Evolutionary conservation across 2,329 filamentous ascomycete species (phyloP).

Genomic region (Teratosphaeria nubilosa): DNA sequence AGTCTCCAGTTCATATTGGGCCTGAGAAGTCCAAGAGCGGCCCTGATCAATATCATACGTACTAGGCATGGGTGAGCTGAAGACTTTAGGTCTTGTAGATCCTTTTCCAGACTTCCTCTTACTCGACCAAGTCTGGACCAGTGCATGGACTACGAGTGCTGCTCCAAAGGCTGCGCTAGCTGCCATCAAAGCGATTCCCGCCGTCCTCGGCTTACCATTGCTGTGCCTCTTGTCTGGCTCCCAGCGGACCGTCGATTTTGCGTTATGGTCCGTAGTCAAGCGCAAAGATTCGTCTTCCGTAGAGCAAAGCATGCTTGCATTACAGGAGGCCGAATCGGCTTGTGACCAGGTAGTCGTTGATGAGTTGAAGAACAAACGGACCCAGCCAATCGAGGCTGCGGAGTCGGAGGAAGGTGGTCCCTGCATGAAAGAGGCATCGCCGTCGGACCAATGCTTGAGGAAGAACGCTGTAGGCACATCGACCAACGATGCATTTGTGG

Average conservation of each 20-base stretch:
- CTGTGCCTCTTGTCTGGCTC: neutral
- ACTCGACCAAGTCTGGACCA: slow-evolving; percentile 4
- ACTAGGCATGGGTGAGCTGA: slow-evolving; percentile 5
- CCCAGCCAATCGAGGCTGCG: slow-evolving; percentile 35
- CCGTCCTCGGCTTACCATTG: neutral
- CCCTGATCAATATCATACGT: neutral
- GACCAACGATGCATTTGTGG: slow-evolving; percentile 27
- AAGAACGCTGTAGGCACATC: slow-evolving; percentile 33
- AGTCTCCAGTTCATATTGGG: slow-evolving; percentile 4
- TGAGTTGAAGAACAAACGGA: slow-evolving; percentile 42
- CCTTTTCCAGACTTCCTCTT: neutral
- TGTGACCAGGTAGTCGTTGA: slow-evolving; percentile 28
- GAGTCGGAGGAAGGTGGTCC: slow-evolving; percentile 34
- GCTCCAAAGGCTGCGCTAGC: slow-evolving; percentile 6
- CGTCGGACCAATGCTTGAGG: slow-evolving; percentile 41
- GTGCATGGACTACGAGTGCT: slow-evolving; percentile 6
- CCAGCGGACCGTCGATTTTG: slow-evolving; percentile 1
- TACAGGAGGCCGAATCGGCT: slow-evolving; percentile 7
- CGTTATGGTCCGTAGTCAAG: slow-evolving; percentile 7
- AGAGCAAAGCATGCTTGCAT: slow-evolving; percentile 14
- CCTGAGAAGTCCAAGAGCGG: slow-evolving; percentile 3
- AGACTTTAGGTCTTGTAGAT: slow-evolving; percentile 1
- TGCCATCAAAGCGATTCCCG: slow-evolving; percentile 5
- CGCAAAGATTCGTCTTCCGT: slow-evolving; percentile 19
- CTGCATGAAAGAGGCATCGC: slow-evolving; percentile 35